Evolutionary conservation across 2,329 filamentous ascomycete species (phyloP).

Genomic region (Rhytidhysteron rufulum): DNA sequence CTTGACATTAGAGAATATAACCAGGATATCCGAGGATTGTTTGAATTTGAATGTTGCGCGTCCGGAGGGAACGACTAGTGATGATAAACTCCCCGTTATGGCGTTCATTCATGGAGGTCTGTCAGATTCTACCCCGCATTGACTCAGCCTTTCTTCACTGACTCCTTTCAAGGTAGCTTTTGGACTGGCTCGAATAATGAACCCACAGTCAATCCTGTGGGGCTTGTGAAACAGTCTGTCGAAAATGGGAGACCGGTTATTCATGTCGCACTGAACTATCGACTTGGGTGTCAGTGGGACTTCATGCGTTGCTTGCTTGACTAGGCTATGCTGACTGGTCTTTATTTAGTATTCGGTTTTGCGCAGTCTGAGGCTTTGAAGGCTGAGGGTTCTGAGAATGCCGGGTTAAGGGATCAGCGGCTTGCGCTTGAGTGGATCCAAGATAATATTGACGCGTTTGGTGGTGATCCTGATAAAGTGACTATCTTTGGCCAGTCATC

Average conservation of each 20-base stretch:
- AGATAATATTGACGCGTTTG: conserved; percentile 50
- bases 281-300: conserved; percentile 27
- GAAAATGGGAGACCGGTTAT: conserved; percentile 39
- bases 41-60: too few species aligned
- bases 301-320: not conserved
- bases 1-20: too few species aligned
- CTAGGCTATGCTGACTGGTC: not conserved
- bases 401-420: conserved; percentile 54
- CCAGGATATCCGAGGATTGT: too few species aligned
- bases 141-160: too few species aligned
- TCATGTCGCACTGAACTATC: conserved; percentile 33
- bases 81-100: too few species aligned
- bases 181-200: too few species aligned
- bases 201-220: too few species aligned
- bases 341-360: conserved; percentile 33
- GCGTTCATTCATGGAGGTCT: too few species aligned
- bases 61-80: too few species aligned
- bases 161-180: too few species aligned
- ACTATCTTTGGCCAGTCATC: conserved; percentile 49
- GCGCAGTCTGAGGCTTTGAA: conserved; percentile 29
- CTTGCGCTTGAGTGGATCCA: conserved; percentile 51
- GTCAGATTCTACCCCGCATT: too few species aligned
- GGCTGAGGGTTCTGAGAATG: conserved; percentile 31
- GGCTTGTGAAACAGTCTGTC: conserved; percentile 45
- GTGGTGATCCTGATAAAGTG: conserved; percentile 47